Evolutionary conservation across 306 rosid species (phyloP), one percentile per base, ranked within the genome.

Genomic region (Benincasa hispida): DNA sequence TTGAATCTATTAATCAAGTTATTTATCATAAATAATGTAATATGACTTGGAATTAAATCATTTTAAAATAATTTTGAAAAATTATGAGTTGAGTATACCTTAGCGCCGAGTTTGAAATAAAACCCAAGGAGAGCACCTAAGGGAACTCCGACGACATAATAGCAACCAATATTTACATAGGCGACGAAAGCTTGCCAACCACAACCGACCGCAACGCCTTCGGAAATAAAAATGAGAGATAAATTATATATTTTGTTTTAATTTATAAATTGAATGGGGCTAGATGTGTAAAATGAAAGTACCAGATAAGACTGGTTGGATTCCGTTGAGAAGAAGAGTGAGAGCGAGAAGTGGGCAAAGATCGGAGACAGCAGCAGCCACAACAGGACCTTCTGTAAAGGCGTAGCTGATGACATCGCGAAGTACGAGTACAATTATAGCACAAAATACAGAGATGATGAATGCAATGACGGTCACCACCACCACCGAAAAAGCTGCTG

Each of bases 121-220:
- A 91, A 88, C 69, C 96, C 96, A n/a, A 91, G 79, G n/a, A 91
- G 2, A 17, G 85, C 85, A 2, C 96, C 96, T 12, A 87, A 4
- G 3, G 96, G 96, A 34, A 91, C 47, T 69, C 96, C 96, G 35
- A 91, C 68, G 2, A 74, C 82, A 37, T 91, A 88, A 48, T 88
- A 91, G 27, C 93, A 91, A 22, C 90, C 93, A 21, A 91, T 87
- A 15, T 91, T 91, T 12, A 91, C 86, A 74, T 87, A 91, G 2
- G 96, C 96, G 25, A 89, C 96, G 35, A 85, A 73, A 51, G 89
- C 83, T 89, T 91, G 97, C 92, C 97, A 91, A 68, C 97, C 97
- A n/a, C 93, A 91, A 18, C 97, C 97, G 9, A 91, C 70, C 3
- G 70, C 70, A 5, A 62, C 70, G 1, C 70, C 70, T 62, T 19